Evolutionary conservation across 2,329 filamentous ascomycete species (phyloP).

Genomic region (Epichloe amarillans): DNA sequence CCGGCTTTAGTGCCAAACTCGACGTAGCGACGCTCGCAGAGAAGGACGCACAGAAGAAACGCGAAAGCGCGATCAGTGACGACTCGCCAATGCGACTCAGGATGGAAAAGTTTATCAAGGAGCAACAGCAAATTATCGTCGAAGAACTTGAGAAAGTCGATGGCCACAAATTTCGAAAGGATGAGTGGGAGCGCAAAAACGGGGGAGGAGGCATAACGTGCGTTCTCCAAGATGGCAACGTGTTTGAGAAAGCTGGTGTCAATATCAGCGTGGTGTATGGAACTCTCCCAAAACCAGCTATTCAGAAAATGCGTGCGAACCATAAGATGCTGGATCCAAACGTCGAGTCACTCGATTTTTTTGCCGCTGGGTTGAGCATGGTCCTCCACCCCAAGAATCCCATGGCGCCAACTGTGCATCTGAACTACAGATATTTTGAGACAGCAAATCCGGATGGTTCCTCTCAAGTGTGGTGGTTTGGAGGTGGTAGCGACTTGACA

Average conservation of each 20-base stretch:
- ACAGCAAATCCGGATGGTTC: constrained; percentile 74
- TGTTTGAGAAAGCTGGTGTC: constrained; percentile 95
- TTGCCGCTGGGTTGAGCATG: constrained; percentile 83
- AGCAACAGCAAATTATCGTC: constrained; percentile 82
- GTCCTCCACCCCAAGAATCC: constrained; percentile 91
- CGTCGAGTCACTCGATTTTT: constrained; percentile 81
- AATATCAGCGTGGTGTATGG: constrained; percentile 95
- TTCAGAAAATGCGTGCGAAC: constrained; percentile 85
- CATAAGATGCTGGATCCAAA: constrained; percentile 77
- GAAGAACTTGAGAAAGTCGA: constrained; percentile 72
- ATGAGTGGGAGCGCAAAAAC: constrained; percentile 77
- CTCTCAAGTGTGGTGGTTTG: constrained; percentile 93
- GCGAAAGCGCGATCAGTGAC: constrained; percentile 51
- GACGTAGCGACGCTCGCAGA: constrained; percentile 67
- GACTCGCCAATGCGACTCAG: constrained; percentile 90
- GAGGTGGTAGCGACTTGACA: constrained; percentile 86
- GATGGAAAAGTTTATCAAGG: constrained; percentile 93
- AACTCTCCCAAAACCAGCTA: constrained; percentile 71
- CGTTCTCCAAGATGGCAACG: constrained; percentile 88
- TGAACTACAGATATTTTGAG: constrained; percentile 99
- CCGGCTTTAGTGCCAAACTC: constrained; percentile 30
- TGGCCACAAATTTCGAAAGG: constrained; percentile 65
- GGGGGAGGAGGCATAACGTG: constrained; percentile 95
- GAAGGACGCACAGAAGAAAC: constrained; percentile 68
- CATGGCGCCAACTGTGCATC: constrained; percentile 92